A percentile compares a stretch with the other conserved stretches of the same genome.
These are phyloP conservation scores for Medicago truncatula DNA, from an alignment of 306 rosid genomes.

Conservation along the genomic window MtrunA17r5.0-ANR NC_053042.1:41430501-41431000, in stretches of 20 bases:
- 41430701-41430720: constrained; percentile 67
- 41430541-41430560: no score
- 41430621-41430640: neutral
- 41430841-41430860: constrained; percentile 4
- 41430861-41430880: constrained; percentile 41
- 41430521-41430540: no score
- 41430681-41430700: constrained; percentile 52
- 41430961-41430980: constrained; percentile 30
- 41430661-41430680: constrained; percentile 62
- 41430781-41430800: constrained; percentile 39
- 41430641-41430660: constrained; percentile 43
- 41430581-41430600: no score
- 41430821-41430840: constrained; percentile 41
- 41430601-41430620: no score
- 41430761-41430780: constrained; percentile 9
- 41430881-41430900: constrained; percentile 38
- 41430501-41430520: no score
- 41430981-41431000: constrained; percentile 23
- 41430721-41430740: constrained; percentile 32
- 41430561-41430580: no score
- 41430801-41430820: constrained; percentile 37
- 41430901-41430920: constrained; percentile 39
- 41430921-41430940: constrained; percentile 53
- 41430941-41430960: constrained; percentile 42
- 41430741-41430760: constrained; percentile 45